Base-by-base conservation (phyloP, 345 rosid genomes). In the Acer negundo region DNA sequence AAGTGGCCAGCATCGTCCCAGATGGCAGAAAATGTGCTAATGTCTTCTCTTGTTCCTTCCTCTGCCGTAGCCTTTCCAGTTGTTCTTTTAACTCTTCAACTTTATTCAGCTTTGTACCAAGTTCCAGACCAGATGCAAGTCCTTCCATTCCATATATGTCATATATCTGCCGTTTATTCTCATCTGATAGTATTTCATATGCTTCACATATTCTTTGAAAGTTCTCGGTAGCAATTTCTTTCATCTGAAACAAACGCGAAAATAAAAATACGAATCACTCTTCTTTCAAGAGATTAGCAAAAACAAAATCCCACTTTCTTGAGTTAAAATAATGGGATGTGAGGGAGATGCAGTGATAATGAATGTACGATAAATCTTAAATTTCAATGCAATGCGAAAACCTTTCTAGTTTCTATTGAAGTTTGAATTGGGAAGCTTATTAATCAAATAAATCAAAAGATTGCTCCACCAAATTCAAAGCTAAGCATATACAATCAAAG, bases 141-240 rank as follows among this genome's bases (percentile, higher is more conserved):
- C 98, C 99, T 86, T 94, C 99, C 97, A 94, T 89, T 23, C 98
- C 99, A 81, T 97, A 94, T 56, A 97, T 86, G 61, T 94, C 97
- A 86, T 97, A 97, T 67, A 93, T 89, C 49, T 83, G 82, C 89
- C 98, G 87, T 80, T 89, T 97, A 75, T 75, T 82, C 84, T 91
- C 99, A 80, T 97, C 93, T 0, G 98, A 85, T 70, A 97, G 79
- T 77, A 97, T 89, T 79, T 97, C 98, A 49, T 93, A 93, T 0
- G 98, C 99, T 90, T 94, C 89, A 74, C 98, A 87, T 76, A 97
- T 97, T 77, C 97, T 86, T 80, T 93, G 94, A 79, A 97, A 97
- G 82, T 94, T 97, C 82, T 80, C 86, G 0, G 93, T 93, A 23
- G 98, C 99, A 5, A 81, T 90, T 76, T 94, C 97, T 83, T 97